These are phyloP conservation scores for Mytilinidion resinicola DNA, from an alignment of 495 filamentous ascomycete species.

Conservation along the genomic window DNA sequence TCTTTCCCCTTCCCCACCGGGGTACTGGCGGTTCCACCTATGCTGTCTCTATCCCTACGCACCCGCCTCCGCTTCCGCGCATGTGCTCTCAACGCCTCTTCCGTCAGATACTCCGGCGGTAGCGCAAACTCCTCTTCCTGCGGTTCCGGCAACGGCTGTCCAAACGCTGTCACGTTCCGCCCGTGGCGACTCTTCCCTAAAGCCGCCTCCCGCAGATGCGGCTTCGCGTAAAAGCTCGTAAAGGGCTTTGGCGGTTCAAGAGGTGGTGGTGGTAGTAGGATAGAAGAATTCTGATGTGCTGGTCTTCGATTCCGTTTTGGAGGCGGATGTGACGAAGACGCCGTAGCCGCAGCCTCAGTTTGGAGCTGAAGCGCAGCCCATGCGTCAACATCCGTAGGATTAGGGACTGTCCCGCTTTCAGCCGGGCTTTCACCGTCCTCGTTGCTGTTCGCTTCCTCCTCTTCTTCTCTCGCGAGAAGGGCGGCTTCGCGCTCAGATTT, in stretches of 20 bases:
- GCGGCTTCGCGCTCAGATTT: constrained; percentile 60
- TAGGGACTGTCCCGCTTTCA: constrained; percentile 44
- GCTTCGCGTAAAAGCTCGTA: constrained; percentile 76
- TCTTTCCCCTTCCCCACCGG: too few relatives aligned
- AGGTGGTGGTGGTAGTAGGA: constrained; percentile 11
- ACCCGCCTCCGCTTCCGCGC: constrained; percentile 51
- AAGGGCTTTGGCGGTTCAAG: constrained; percentile 57
- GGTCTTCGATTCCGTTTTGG: neutral
- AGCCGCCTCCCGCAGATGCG: constrained; percentile 68
- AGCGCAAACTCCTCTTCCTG: constrained; percentile 64
- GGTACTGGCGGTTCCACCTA: too few relatives aligned
- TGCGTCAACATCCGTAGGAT: constrained; percentile 67
- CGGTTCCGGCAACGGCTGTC: constrained; percentile 70
- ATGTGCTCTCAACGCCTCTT: constrained; percentile 58
- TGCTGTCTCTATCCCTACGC: constrained; percentile 25
- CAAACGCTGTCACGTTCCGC: constrained; percentile 61
- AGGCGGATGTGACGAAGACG: neutral
- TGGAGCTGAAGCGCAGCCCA: constrained; percentile 66
- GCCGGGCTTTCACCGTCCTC: constrained; percentile 15
- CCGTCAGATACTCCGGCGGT: constrained; percentile 61
- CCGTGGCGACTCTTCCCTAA: constrained; percentile 54
- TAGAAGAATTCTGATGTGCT: constrained; percentile 2
- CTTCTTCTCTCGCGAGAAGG: constrained; percentile 36
- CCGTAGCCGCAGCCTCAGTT: constrained; percentile 53
- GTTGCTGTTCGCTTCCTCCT: constrained; percentile 33